Evolutionary conservation across 148 eudicot species (phyloP).

Genomic region (Camellia sinensis): DNA sequence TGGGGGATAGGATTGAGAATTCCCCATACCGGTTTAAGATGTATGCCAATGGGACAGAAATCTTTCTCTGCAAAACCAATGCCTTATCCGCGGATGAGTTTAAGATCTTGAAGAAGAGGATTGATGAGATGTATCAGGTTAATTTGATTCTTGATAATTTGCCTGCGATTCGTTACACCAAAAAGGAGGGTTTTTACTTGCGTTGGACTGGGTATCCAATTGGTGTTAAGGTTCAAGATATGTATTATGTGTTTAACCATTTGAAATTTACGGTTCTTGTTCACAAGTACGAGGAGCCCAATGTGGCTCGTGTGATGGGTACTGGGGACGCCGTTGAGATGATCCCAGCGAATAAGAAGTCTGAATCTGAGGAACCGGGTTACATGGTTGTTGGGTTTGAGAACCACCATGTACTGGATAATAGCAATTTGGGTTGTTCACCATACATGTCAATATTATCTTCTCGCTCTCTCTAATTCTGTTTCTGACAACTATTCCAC

Average conservation of each 20-base stretch:
- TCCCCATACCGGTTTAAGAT: conserved; percentile 74
- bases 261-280: conserved; percentile 73
- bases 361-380: conserved; percentile 43
- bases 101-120: conserved; percentile 65
- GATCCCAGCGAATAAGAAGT: conserved; percentile 43
- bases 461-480: no score
- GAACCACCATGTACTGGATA: no score
- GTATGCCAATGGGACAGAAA: conserved; percentile 60
- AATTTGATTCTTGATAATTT: conserved; percentile 79
- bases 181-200: conserved; percentile 47
- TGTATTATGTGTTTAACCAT: conserved; percentile 70
- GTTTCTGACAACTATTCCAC: no score
- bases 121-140: conserved; percentile 90
- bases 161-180: conserved; percentile 72
- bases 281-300: conserved; percentile 67
- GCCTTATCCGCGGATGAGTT: conserved; percentile 57
- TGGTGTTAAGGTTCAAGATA: conserved; percentile 62
- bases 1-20: conserved; percentile 90
- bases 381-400: conserved; percentile 82
- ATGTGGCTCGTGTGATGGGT: conserved; percentile 77
- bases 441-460: no score
- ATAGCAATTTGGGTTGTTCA: no score
- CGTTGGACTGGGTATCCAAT: conserved; percentile 82
- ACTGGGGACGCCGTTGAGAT: conserved; percentile 74
- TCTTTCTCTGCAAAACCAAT: conserved; percentile 58